Evolutionary conservation across 139 green algal species (phyloP).

Genomic region (Nannochloris sp.): DNA sequence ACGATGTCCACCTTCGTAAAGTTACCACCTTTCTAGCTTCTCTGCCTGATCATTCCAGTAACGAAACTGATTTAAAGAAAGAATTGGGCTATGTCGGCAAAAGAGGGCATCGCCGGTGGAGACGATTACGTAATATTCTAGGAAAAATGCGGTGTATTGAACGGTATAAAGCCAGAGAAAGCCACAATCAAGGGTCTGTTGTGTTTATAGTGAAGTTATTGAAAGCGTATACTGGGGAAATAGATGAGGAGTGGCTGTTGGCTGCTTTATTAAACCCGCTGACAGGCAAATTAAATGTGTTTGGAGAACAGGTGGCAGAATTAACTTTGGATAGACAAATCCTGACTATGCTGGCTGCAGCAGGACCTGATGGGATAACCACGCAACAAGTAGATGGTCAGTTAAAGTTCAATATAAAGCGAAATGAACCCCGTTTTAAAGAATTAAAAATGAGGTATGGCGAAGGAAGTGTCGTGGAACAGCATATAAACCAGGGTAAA

Average conservation of each 20-base stretch:
- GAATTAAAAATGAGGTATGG: background rate
- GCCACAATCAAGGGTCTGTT: conserved; percentile 10
- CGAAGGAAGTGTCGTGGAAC: background rate
- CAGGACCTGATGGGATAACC: background rate
- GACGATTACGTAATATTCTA: conserved; percentile 31
- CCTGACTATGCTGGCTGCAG: background rate
- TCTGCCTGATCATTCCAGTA: too few relatives aligned
- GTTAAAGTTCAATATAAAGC: conserved; percentile 21
- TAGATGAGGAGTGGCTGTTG: background rate
- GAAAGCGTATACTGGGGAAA: conserved; percentile 6
- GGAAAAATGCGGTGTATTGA: conserved; percentile 24
- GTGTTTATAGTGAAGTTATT: conserved; percentile 25
- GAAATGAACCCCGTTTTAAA: conserved; percentile 4
- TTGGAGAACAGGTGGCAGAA: conserved; percentile 19
- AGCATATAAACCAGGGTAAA: conserved; percentile 6
- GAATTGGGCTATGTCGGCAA: too few relatives aligned
- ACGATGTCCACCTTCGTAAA: too few relatives aligned
- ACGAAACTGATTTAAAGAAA: too few relatives aligned
- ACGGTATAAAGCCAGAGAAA: conserved; percentile 13
- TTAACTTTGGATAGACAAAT: conserved; percentile 20
- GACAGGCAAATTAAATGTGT: background rate
- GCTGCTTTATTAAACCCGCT: background rate
- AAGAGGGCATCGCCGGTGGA: conserved; percentile 38
- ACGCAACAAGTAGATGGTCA: background rate
- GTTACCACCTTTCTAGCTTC: too few relatives aligned